phyloP scores from a whole-genome alignment of 1,284 basidiomycete species.

The Xerocomus alliaceus region DNA sequence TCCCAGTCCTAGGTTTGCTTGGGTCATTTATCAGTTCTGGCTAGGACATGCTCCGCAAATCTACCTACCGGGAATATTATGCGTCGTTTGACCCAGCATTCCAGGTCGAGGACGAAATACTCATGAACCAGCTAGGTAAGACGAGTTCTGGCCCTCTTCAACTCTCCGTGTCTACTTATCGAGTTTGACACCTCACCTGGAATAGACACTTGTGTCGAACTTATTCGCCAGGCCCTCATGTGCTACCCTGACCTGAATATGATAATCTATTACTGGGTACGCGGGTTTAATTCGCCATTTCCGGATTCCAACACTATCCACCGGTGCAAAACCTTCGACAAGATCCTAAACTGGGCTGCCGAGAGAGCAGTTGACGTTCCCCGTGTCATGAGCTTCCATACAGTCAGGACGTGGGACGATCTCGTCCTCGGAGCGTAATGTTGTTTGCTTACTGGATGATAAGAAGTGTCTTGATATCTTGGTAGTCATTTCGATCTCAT shows the following conservation, averaged over 20 bases:
- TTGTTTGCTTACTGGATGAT: too few species aligned
- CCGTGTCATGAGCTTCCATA: too few species aligned
- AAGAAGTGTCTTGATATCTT: too few species aligned
- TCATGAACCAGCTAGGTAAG: not conserved
- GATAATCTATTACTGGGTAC: slow-evolving; percentile 4
- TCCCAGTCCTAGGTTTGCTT: not conserved
- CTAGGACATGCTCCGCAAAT: slow-evolving; percentile 8
- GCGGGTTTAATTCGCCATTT: not conserved
- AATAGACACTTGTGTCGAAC: not conserved
- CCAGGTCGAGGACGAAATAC: not conserved
- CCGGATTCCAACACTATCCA: not conserved
- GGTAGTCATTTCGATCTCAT: too few species aligned
- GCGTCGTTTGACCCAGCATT: not conserved
- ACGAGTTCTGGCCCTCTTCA: too few species aligned
- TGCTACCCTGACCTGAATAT: slow-evolving; percentile 5
- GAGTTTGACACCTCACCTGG: not conserved
- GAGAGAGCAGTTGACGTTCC: too few species aligned
- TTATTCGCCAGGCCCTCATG: slow-evolving; percentile 1
- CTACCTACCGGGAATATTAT: slow-evolving; percentile 1
- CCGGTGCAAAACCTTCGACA: slow-evolving; percentile 4
- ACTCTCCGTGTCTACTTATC: not conserved
- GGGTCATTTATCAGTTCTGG: not conserved
- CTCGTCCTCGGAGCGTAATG: too few species aligned
- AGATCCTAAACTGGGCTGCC: too few species aligned
- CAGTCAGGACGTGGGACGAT: too few species aligned